Evolutionary conservation across 805 yeast genomes (phyloP).

Genomic region (Suhomyces sp.): DNA sequence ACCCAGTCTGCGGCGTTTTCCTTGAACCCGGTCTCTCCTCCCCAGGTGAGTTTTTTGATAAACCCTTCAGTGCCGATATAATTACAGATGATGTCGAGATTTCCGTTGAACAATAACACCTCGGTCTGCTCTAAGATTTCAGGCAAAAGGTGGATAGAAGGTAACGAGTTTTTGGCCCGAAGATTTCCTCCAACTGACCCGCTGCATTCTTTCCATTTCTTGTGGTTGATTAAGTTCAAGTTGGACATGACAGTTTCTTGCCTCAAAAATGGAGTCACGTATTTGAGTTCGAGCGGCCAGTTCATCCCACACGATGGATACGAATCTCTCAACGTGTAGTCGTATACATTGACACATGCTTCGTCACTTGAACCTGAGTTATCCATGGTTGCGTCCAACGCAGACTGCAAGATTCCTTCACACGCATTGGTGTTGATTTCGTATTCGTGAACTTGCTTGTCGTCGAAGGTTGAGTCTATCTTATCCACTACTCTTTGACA

Average conservation of each 20-base stretch:
- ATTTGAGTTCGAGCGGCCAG: constrained; percentile 73
- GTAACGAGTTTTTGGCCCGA: constrained; percentile 49
- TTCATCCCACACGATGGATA: constrained; percentile 87
- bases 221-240: constrained; percentile 45
- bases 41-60: constrained; percentile 65
- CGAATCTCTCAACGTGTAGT: constrained; percentile 63
- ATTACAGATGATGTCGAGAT: constrained; percentile 86
- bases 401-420: constrained; percentile 43
- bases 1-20: constrained; percentile 42
- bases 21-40: constrained; percentile 48
- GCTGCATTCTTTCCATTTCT: constrained; percentile 78
- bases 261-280: constrained; percentile 51
- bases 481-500: constrained; percentile 55
- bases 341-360: constrained; percentile 81
- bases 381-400: constrained; percentile 26
- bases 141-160: constrained; percentile 69
- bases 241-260: constrained; percentile 44
- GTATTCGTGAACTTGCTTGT: constrained; percentile 13
- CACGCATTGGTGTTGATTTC: constrained; percentile 37
- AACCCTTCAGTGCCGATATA: constrained; percentile 67
- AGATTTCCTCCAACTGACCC: constrained; percentile 52
- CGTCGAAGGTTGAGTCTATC: constrained; percentile 17
- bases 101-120: constrained; percentile 79
- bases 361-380: constrained; percentile 27
- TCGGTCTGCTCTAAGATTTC: constrained; percentile 55